phyloP scores from a whole-genome alignment of 2,329 filamentous ascomycete species.

The Pseudopyricularia javanii region DNA sequence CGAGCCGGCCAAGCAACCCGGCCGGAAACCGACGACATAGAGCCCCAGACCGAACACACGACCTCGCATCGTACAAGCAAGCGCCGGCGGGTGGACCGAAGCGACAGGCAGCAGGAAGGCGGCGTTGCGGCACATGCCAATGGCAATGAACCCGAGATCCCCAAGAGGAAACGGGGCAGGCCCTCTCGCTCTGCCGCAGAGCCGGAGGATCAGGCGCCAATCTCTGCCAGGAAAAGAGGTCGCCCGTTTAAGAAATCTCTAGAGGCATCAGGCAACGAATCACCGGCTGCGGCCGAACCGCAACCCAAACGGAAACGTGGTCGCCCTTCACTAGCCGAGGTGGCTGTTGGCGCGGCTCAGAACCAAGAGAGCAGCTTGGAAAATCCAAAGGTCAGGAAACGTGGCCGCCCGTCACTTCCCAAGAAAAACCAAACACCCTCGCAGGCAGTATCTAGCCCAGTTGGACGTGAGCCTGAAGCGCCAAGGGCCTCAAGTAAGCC shows the following conservation, averaged over 20 bases:
- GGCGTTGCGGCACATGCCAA: neutral
- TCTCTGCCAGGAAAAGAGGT: neutral
- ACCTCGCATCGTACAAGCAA: neutral
- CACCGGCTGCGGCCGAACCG: neutral
- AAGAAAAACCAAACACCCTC: neutral
- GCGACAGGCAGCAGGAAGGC: conserved; percentile 4
- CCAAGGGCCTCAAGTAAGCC: neutral
- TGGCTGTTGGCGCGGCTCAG: conserved; percentile 9
- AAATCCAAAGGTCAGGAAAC: neutral
- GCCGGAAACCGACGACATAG: neutral
- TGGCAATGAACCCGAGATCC: no score
- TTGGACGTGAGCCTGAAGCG: neutral
- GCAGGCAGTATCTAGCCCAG: neutral
- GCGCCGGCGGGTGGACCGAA: neutral
- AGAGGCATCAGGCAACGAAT: neutral
- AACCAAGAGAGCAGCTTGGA: conserved; percentile 5
- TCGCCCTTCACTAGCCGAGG: conserved; percentile 11
- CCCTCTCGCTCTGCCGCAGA: neutral
- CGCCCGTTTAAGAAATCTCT: neutral
- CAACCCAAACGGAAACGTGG: conserved; percentile 9
- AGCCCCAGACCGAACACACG: neutral
- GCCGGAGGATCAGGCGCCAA: neutral
- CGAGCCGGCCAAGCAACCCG: conserved; percentile 4
- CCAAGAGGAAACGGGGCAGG: neutral
- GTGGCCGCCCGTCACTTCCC: conserved; percentile 2